Evolutionary conservation across 306 rosid genomes (phyloP).

Genomic region (Oxytropis ochrocephala): DNA sequence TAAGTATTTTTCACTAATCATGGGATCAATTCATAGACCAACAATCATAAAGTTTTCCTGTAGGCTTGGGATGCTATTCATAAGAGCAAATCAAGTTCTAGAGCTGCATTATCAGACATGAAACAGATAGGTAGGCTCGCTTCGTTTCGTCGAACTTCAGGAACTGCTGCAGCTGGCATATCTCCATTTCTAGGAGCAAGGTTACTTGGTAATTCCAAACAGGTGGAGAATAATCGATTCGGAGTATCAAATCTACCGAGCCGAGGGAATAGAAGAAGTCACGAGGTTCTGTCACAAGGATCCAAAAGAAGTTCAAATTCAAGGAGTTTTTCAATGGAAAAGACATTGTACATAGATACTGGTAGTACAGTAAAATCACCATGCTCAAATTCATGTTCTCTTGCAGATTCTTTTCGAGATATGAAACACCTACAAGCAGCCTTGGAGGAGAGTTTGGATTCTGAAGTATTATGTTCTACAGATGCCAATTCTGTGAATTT

Average conservation of each 20-base stretch:
- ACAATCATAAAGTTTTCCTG: slow-evolving; percentile 18
- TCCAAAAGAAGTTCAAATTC: slow-evolving; percentile 30
- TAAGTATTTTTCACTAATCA: background rate
- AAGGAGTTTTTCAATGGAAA: slow-evolving; percentile 41
- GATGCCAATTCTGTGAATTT: slow-evolving; percentile 19
- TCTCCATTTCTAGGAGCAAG: slow-evolving; percentile 44
- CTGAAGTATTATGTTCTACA: slow-evolving; percentile 11
- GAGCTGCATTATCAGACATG: slow-evolving; percentile 42
- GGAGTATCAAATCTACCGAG: slow-evolving; percentile 21
- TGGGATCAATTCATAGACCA: background rate
- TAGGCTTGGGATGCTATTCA: slow-evolving; percentile 52
- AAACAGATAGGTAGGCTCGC: slow-evolving; percentile 44
- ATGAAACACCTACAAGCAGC: background rate
- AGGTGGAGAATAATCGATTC: slow-evolving; percentile 31
- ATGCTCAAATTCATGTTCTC: slow-evolving; percentile 32
- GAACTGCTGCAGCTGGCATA: slow-evolving; percentile 29
- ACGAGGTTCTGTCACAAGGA: slow-evolving; percentile 29
- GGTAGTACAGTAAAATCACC: slow-evolving; percentile 32
- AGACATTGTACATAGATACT: slow-evolving; percentile 62
- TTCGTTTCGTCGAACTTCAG: slow-evolving; percentile 54
- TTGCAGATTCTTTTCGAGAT: slow-evolving; percentile 34
- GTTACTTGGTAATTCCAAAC: slow-evolving; percentile 45
- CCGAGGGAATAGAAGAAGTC: slow-evolving; percentile 23
- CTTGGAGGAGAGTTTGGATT: slow-evolving; percentile 26
- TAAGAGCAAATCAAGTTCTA: slow-evolving; percentile 38